Conservation (phyloP, 805 yeast genomes). For the Pichia heedii region DNA sequence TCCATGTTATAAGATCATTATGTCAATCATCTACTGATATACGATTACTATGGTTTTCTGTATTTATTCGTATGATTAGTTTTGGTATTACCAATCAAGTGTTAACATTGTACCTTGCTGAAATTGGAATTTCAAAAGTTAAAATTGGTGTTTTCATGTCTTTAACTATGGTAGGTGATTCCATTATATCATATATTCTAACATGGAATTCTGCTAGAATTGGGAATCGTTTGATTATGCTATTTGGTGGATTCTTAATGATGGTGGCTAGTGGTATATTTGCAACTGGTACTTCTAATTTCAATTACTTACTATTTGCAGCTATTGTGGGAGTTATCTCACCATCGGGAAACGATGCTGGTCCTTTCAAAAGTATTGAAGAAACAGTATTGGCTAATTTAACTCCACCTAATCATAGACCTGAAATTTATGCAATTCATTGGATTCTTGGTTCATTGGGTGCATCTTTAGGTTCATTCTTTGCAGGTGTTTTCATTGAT, state of each 20-base stretch:
- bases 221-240: constrained; percentile 60
- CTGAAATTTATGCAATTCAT: constrained; percentile 70
- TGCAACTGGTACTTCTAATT: constrained; percentile 42
- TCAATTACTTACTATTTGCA: constrained; percentile 48
- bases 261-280: constrained; percentile 55
- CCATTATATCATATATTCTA: constrained; percentile 54
- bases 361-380: constrained; percentile 82
- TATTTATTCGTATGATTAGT: constrained; percentile 60
- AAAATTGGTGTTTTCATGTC: constrained; percentile 76
- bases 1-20: constrained; percentile 30
- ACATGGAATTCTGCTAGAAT: constrained; percentile 71
- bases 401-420: constrained; percentile 53
- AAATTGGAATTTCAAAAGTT: constrained; percentile 44
- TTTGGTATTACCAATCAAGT: constrained; percentile 78
- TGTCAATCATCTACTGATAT: constrained; percentile 37
- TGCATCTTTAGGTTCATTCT: constrained; percentile 61
- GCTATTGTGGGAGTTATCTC: constrained; percentile 82
- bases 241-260: constrained; percentile 62
- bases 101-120: constrained; percentile 54
- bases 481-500: constrained; percentile 53
- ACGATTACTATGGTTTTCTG: constrained; percentile 56
- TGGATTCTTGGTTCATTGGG: constrained; percentile 64
- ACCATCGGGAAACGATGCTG: constrained; percentile 85
- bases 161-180: constrained; percentile 71
- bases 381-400: constrained; percentile 77